Evolutionary conservation across 441 rosid genomes (phyloP), one percentile per base, ranked within the genome.

Genomic region (Daphne laureola): DNA sequence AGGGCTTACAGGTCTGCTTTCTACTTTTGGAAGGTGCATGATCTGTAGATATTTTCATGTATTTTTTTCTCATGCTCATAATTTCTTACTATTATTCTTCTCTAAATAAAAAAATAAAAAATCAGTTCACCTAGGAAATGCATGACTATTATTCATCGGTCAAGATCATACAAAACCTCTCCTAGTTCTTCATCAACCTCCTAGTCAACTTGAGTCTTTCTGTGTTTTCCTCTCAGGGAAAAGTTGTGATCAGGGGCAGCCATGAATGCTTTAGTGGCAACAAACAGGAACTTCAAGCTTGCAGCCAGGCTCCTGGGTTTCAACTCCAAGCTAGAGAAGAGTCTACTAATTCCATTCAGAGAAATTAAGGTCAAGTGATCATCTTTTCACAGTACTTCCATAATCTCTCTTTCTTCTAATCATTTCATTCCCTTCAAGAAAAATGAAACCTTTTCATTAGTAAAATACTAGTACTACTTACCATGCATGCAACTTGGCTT

Each of bases 221-320:
- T 36, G 5, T 40, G 25, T 62, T 61, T 17, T 21, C 48, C 59
- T 11, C 46, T 59, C 31, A 51, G 52, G 23, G 23, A 18, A 62
- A 40, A 64, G 62, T 44, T 14, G 6, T 46, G 21, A 18, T 17
- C 12, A 57, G 65, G 50, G 61, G 69, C 38, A 62, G 42, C 61
- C 62, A 88, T 88, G 96, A 88, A 88, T 65, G 96, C 96, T 5
- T 64, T 88, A 75, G 91, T 65, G 35, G 96, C 96, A 40, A 88
- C 96, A 18, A 85, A 83, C 77, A 79, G 96, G 65, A 88, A 88
- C 72, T 88, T 88, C 60, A 85, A 75, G 78, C 78, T 73, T 11
- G 96, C 96, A 40, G 73, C 91, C 17, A 66, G 77, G 83, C 89
- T 85, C 66, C 70, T 88, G 68, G 83, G 94, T 27, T 71, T 88